Conservation (phyloP, 2,329 filamentous ascomycete genomes). For the Fusarium scirpi region DNA sequence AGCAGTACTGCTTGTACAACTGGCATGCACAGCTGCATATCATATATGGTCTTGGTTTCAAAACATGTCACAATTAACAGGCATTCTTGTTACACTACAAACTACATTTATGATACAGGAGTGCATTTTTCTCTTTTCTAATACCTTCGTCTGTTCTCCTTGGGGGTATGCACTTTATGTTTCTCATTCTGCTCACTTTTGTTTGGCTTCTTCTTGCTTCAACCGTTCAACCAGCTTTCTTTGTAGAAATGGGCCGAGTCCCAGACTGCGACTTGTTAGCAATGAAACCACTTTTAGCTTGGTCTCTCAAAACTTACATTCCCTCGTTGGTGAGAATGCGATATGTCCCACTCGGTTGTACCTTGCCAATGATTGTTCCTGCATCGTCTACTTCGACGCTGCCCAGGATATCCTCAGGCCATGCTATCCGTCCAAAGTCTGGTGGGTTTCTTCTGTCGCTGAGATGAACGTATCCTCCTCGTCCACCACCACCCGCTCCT, state of each 20-base stretch:
- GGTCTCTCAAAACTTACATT: constrained; percentile 65
- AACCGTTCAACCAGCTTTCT: constrained; percentile 66
- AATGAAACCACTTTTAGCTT: background rate
- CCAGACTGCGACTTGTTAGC: constrained; percentile 48
- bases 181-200: constrained; percentile 41
- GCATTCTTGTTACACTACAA: constrained; percentile 9
- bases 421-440: constrained; percentile 75
- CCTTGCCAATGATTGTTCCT: constrained; percentile 69
- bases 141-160: background rate
- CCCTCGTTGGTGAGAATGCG: constrained; percentile 74
- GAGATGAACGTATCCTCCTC: constrained; percentile 73
- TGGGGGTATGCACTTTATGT: background rate
- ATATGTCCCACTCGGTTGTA: constrained; percentile 72
- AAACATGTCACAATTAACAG: background rate
- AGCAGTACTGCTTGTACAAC: background rate
- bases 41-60: background rate
- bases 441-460: constrained; percentile 73
- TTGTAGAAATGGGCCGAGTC: constrained; percentile 59
- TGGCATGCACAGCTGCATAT: background rate
- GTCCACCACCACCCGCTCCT: constrained; percentile 69
- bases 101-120: constrained; percentile 24
- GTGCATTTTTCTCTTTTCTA: background rate
- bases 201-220: constrained; percentile 61
- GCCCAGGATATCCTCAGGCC: constrained; percentile 77
- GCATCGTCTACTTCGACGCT: constrained; percentile 72